Evolutionary conservation across 2,329 filamentous ascomycete species (phyloP).

Genomic region (Kalmusia sp.): DNA sequence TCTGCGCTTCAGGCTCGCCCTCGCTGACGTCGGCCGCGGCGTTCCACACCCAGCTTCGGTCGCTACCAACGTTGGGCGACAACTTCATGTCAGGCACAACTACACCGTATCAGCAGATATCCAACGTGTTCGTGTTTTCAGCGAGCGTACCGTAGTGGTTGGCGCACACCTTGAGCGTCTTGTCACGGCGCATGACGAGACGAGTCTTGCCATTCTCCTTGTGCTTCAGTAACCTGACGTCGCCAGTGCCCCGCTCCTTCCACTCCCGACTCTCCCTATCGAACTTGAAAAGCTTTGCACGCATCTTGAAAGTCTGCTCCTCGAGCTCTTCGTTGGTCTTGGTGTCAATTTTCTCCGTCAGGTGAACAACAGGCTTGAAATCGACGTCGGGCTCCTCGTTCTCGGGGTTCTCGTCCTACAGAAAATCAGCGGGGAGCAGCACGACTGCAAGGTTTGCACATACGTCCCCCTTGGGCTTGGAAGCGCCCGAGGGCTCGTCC

Average conservation of each 20-base stretch:
- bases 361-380: constrained; percentile 94
- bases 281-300: constrained; percentile 99
- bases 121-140: neutral
- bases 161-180: constrained; percentile 99
- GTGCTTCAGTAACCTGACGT: constrained; percentile 96
- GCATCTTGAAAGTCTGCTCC: constrained; percentile 99
- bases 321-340: constrained; percentile 99
- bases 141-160: constrained; percentile 91
- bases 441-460: constrained; percentile 12
- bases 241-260: constrained; percentile 98
- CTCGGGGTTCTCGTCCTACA: constrained; percentile 75
- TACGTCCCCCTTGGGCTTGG: constrained; percentile 62
- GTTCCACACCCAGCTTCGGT: constrained; percentile 99
- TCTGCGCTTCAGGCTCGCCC: constrained; percentile 95
- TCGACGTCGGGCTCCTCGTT: constrained; percentile 93
- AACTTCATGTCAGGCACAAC: constrained; percentile 99
- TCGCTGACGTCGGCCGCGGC: constrained; percentile 97
- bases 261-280: constrained; percentile 90
- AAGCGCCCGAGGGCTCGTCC: constrained; percentile 87
- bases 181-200: constrained; percentile 98
- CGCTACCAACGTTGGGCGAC: constrained; percentile 94
- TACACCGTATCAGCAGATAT: constrained; percentile 50
- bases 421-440: neutral
- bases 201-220: constrained; percentile 98
- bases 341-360: constrained; percentile 95